These are phyloP conservation scores for Chytriomyces hyalinus DNA, from an alignment of 192 early-diverging fungal species.

Conservation along the genomic window DNA sequence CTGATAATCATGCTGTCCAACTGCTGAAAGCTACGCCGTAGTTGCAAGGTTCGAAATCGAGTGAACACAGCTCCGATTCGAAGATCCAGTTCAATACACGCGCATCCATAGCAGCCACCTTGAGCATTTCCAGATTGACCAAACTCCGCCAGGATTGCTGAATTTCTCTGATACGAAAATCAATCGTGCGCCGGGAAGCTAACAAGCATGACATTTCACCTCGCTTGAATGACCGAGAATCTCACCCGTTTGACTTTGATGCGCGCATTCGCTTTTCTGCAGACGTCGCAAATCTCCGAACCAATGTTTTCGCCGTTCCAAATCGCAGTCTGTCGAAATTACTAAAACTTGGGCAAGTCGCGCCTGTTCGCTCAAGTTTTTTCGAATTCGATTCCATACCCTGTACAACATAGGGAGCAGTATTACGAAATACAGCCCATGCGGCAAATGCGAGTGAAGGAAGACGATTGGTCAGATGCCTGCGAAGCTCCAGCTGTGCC, in stretches of 20 bases:
- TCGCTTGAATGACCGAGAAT: slow-evolving; percentile 84
- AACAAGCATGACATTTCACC: slow-evolving; percentile 46
- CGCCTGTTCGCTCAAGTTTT: slow-evolving; percentile 71
- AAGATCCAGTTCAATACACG: slow-evolving; percentile 88
- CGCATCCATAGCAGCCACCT: slow-evolving; percentile 82
- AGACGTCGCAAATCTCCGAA: slow-evolving; percentile 75
- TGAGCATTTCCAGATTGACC: slow-evolving; percentile 72
- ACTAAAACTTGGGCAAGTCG: slow-evolving; percentile 69
- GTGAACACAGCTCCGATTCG: slow-evolving; percentile 91
- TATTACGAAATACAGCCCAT: too few relatives aligned
- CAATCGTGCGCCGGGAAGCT: neutral
- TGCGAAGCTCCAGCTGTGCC: neutral
- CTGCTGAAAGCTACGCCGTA: slow-evolving; percentile 62
- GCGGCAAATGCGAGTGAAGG: too few relatives aligned
- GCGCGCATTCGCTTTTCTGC: slow-evolving; percentile 62
- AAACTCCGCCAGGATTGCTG: slow-evolving; percentile 76
- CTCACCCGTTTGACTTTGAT: slow-evolving; percentile 79
- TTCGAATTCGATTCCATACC: slow-evolving; percentile 56
- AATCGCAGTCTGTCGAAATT: slow-evolving; percentile 99
- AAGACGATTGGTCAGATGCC: too few relatives aligned
- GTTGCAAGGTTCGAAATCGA: slow-evolving; percentile 81
- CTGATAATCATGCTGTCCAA: slow-evolving; percentile 70
- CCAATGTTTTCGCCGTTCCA: slow-evolving; percentile 96
- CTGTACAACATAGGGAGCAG: slow-evolving; percentile 22
- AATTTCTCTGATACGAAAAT: slow-evolving; percentile 63